Evolutionary conservation across 805 yeast species (phyloP).

Genomic region (Hanseniaspora pseudoguilliermondii): DNA sequence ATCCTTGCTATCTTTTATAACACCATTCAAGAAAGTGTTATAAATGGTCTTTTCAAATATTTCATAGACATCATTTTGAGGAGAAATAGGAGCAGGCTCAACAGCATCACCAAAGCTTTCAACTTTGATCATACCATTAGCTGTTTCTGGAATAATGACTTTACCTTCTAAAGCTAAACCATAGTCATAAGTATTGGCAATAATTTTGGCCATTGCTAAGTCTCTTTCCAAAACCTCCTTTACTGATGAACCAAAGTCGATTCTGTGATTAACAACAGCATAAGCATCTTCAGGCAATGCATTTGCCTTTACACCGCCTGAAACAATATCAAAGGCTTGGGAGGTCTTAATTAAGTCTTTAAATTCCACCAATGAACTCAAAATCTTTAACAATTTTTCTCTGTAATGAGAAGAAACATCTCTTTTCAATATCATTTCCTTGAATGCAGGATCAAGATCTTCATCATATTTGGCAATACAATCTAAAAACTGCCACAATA

Average conservation of each 20-base stretch:
- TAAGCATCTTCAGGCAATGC: slow-evolving; percentile 58
- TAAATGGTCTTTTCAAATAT: slow-evolving; percentile 41
- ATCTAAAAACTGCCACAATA: slow-evolving; percentile 42
- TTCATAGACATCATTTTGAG: slow-evolving; percentile 30
- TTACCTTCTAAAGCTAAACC: slow-evolving; percentile 30
- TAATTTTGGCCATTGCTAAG: slow-evolving; percentile 25
- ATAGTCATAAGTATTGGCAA: slow-evolving; percentile 38
- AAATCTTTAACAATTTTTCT: slow-evolving; percentile 23
- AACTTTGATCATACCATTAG: slow-evolving; percentile 24
- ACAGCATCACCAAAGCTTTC: slow-evolving; percentile 17
- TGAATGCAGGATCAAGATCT: slow-evolving; percentile 18
- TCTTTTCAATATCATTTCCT: slow-evolving; percentile 26
- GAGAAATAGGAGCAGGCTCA: slow-evolving; percentile 33
- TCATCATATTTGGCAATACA: slow-evolving; percentile 46
- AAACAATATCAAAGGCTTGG: slow-evolving; percentile 53
- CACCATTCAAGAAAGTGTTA: slow-evolving; percentile 41
- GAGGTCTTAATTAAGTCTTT: slow-evolving; percentile 44
- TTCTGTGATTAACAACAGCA: slow-evolving; percentile 49
- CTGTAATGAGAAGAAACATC: slow-evolving; percentile 29
- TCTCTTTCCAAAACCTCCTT: slow-evolving; percentile 32
- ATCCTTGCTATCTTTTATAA: slow-evolving; percentile 21
- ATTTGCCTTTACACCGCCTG: slow-evolving; percentile 65
- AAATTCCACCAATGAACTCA: slow-evolving; percentile 14
- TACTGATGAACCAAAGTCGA: slow-evolving; percentile 43
- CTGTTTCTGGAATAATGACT: slow-evolving; percentile 20